Evolutionary conservation across 2,329 filamentous ascomycete species (phyloP).

Genomic region (Alternaria incomplexa): DNA sequence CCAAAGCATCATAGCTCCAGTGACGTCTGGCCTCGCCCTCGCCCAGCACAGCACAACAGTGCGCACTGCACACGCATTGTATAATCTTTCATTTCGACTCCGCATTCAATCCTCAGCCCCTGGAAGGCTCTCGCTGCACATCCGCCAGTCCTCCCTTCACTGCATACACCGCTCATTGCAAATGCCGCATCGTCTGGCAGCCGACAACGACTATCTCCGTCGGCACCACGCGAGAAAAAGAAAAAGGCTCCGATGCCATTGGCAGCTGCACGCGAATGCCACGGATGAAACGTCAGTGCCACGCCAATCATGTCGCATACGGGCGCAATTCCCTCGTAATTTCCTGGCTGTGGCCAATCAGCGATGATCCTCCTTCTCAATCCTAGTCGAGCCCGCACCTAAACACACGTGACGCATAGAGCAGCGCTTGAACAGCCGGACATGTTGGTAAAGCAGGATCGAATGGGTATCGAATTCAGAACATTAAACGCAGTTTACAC

Average conservation of each 20-base stretch:
- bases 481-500: constrained; percentile 18
- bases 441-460: neutral
- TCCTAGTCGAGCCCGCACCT: neutral
- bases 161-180: neutral
- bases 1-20: constrained; percentile 20
- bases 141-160: neutral
- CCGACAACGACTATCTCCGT: neutral
- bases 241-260: neutral
- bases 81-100: constrained; percentile 2
- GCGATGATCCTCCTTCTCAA: neutral
- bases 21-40: constrained; percentile 20
- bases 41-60: constrained; percentile 12
- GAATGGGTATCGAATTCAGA: neutral
- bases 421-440: neutral
- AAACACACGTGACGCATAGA: neutral
- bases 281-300: neutral
- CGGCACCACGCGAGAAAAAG: neutral
- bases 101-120: neutral
- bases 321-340: constrained; percentile 7
- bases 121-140: neutral
- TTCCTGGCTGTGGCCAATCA: constrained; percentile 7
- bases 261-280: neutral
- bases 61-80: neutral
- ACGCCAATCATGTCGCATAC: constrained; percentile 8
- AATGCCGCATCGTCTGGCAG: neutral